Conservation (phyloP, 495 filamentous ascomycete genomes). For the Penicillium dipodomyicola region DNA sequence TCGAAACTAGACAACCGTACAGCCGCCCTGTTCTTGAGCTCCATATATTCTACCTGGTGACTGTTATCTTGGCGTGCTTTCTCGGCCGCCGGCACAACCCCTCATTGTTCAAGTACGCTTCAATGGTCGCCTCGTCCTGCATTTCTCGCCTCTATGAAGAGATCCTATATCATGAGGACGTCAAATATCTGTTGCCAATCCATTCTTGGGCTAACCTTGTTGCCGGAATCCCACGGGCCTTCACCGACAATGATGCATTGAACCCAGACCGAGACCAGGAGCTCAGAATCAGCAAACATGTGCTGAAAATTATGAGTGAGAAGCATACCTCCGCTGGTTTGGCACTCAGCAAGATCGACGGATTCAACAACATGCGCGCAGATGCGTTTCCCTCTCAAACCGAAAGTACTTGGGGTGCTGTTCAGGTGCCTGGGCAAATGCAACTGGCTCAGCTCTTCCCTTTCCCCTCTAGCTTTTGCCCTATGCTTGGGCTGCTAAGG, state of each 20-base stretch:
- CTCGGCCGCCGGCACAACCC: constrained; percentile 13
- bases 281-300: constrained; percentile 5
- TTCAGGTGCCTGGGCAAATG: not conserved
- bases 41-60: constrained; percentile 18
- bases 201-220: constrained; percentile 17
- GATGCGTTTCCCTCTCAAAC: constrained; percentile 2
- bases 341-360: not conserved
- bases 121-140: constrained; percentile 20
- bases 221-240: constrained; percentile 19
- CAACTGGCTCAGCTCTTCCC: constrained; percentile 6
- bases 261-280: constrained; percentile 8
- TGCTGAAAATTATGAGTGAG: constrained; percentile 14
- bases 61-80: constrained; percentile 18
- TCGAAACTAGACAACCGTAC: constrained; percentile 4
- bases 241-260: constrained; percentile 9
- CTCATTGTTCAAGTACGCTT: constrained; percentile 15
- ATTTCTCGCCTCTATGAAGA: constrained; percentile 21
- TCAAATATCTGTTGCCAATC: constrained; percentile 11
- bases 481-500: constrained; percentile 4
- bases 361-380: not conserved
- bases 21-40: constrained; percentile 12
- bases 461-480: constrained; percentile 11
- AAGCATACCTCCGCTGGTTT: constrained; percentile 11
- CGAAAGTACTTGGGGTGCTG: not conserved
- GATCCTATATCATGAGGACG: constrained; percentile 17